Conservation (phyloP, 2,329 filamentous ascomycete species). For the Calonectria montana region DNA sequence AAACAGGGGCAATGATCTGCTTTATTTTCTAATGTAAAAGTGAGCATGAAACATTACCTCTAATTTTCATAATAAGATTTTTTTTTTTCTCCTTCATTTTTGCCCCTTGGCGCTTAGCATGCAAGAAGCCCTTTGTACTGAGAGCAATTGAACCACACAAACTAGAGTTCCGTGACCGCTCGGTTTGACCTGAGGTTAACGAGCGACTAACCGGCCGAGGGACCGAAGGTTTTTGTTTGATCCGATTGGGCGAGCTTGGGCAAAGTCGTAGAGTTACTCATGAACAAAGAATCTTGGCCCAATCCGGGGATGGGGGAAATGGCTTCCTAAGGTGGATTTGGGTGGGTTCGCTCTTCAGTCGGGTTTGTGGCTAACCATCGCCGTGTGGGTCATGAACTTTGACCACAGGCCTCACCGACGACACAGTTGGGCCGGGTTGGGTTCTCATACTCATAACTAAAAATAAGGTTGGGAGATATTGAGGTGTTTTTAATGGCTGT, state of each 20-base stretch:
- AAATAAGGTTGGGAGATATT: background rate
- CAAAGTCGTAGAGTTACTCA: background rate
- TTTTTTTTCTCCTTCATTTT: background rate
- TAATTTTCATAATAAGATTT: background rate
- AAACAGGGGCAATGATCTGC: background rate
- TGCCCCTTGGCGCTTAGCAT: background rate
- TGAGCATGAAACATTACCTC: background rate
- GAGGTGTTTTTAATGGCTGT: background rate
- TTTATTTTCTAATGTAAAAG: background rate
- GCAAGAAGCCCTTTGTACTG: background rate
- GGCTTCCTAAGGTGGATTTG: background rate
- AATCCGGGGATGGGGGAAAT: background rate
- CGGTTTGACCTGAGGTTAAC: background rate
- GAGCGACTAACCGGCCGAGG: background rate
- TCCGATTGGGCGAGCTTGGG: background rate
- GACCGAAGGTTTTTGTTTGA: background rate
- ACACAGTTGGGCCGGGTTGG: slow-evolving; percentile 2
- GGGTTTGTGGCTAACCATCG: background rate
- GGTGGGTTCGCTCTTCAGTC: background rate
- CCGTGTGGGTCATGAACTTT: background rate
- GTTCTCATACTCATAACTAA: background rate
- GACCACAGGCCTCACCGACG: slow-evolving; percentile 2
- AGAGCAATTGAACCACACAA: background rate
- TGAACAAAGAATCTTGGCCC: background rate
- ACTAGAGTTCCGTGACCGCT: background rate